These are phyloP conservation scores for Helianthus tuberosus DNA, from an alignment of 129 eudicot genomes.

Conservation along the genomic window DNA sequence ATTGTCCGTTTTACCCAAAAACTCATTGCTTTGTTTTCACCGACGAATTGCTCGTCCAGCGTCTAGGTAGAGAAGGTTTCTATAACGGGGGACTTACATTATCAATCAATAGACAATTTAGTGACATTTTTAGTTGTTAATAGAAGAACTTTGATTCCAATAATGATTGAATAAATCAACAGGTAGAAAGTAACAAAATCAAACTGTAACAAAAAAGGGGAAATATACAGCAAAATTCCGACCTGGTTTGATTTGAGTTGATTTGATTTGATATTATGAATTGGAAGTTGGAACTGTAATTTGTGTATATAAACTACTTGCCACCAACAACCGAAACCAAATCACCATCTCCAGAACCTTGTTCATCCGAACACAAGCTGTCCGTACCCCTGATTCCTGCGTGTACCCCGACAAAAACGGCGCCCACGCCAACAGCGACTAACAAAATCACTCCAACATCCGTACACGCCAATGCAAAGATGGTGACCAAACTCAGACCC, in stretches of 20 bases:
- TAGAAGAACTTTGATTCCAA: not conserved
- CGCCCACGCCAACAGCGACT: slow-evolving; percentile 50
- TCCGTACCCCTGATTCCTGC: slow-evolving; percentile 53
- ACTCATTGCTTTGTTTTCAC: no score
- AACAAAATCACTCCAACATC: slow-evolving; percentile 69
- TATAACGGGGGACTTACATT: no score
- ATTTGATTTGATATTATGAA: not conserved
- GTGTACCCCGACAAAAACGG: slow-evolving; percentile 53
- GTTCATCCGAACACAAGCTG: slow-evolving; percentile 69
- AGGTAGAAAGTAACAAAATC: not conserved
- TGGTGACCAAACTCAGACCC: slow-evolving; percentile 58
- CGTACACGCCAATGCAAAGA: slow-evolving; percentile 59
- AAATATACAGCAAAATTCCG: not conserved
- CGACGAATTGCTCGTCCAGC: no score
- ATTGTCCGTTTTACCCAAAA: no score
- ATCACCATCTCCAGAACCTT: slow-evolving; percentile 61
- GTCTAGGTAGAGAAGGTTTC: no score
- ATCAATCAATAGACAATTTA: no score
- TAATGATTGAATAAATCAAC: not conserved
- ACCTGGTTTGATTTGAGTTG: not conserved
- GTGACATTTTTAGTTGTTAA: not conserved
- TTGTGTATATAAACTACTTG: slow-evolving; percentile 23
- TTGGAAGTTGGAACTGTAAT: not conserved
- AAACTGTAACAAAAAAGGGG: not conserved
- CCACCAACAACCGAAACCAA: slow-evolving; percentile 63